Conservation (phyloP, 164 flowering plant genomes). For the Cinnamomum micranthum region DNA sequence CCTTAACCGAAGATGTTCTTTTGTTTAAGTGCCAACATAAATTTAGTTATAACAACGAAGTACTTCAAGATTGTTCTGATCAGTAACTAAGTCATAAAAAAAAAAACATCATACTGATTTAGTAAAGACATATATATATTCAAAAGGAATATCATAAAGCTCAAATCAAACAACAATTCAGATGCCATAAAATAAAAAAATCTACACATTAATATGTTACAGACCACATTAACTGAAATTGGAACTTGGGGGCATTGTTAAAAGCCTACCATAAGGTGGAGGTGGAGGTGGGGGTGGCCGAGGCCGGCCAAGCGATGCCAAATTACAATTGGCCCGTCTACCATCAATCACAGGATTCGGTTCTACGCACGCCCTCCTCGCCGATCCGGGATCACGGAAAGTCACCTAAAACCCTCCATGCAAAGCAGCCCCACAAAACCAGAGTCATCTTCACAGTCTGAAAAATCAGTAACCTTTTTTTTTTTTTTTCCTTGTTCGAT, state of each 20-base stretch:
- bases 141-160: not conserved
- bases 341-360: slow-evolving; percentile 89
- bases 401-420: slow-evolving; percentile 89
- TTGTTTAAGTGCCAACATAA: not conserved
- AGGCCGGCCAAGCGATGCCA: slow-evolving; percentile 93
- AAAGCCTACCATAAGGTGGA: slow-evolving; percentile 15
- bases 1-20: not conserved
- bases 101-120: not conserved
- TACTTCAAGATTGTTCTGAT: too few species aligned
- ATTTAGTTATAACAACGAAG: not conserved
- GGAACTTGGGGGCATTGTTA: not conserved
- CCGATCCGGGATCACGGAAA: slow-evolving; percentile 84
- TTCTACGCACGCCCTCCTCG: slow-evolving; percentile 86
- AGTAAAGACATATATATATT: not conserved
- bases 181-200: too few species aligned
- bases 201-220: too few species aligned
- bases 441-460: slow-evolving; percentile 25
- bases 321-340: slow-evolving; percentile 84
- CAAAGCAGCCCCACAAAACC: slow-evolving; percentile 29
- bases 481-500: not conserved
- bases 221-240: not conserved
- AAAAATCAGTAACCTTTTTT: too few species aligned
- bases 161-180: not conserved
- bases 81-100: too few species aligned
- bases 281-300: slow-evolving; percentile 28